Conservation (phyloP, 441 rosid species). For the Corymbia citriodora region DNA sequence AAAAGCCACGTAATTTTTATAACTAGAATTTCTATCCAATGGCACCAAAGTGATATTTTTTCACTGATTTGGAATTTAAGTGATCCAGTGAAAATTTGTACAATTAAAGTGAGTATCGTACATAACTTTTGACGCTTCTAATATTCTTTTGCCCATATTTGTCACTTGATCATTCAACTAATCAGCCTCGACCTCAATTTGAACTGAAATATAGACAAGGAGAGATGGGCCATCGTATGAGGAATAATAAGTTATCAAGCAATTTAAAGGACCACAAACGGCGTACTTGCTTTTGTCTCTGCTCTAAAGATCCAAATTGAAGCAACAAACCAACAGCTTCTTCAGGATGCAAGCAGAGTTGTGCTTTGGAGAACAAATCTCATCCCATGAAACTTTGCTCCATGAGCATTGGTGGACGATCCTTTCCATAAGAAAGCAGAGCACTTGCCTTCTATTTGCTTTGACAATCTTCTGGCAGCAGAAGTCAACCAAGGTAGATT, state of each 20-base stretch:
- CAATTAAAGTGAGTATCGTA: too few species aligned
- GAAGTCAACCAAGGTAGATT: neutral
- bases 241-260: neutral
- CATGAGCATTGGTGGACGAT: too few species aligned
- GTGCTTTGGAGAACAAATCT: neutral
- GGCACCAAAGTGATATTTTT: too few species aligned
- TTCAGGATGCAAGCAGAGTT: neutral
- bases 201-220: neutral
- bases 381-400: neutral
- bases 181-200: neutral
- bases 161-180: neutral
- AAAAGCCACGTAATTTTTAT: too few species aligned
- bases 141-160: neutral
- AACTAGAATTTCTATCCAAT: too few species aligned
- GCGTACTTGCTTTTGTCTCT: neutral
- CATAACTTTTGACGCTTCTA: too few species aligned
- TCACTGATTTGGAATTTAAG: too few species aligned
- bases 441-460: neutral
- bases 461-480: neutral
- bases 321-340: neutral
- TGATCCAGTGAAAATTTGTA: too few species aligned
- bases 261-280: neutral
- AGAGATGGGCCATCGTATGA: neutral
- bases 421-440: neutral
- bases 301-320: neutral